Percentiles rank a stretch among this genome's conserved stretches.
These are phyloP conservation scores for Aureobasidium sp. DNA, from an alignment of 2,329 filamentous ascomycete genomes.

Conservation along the genomic window DNA sequence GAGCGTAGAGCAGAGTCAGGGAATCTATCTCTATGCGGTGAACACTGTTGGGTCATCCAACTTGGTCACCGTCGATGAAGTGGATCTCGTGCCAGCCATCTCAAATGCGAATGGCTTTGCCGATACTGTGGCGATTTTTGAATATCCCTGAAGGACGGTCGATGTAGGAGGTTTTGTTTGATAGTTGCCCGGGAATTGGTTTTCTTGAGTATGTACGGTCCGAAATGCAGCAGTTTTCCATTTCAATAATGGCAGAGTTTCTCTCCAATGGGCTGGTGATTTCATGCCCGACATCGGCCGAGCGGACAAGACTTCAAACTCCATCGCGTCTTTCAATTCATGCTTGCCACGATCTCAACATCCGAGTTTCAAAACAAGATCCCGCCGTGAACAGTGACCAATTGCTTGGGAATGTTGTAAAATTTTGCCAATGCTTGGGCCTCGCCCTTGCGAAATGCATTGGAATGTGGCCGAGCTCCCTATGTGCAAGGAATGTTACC, in stretches of 20 bases:
- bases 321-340: not conserved
- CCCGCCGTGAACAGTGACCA: not conserved
- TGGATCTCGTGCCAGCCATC: constrained; percentile 22
- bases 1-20: constrained; percentile 48
- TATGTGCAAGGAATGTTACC: constrained; percentile 5
- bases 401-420: not conserved
- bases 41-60: constrained; percentile 21
- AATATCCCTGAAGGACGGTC: constrained; percentile 24
- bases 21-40: constrained; percentile 21
- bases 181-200: not conserved
- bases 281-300: not conserved
- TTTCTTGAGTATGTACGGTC: not conserved
- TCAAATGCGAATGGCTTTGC: constrained; percentile 24
- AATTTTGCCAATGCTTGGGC: not conserved
- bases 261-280: too few species aligned
- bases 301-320: not conserved
- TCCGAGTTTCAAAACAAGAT: not conserved
- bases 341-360: too few species aligned
- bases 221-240: not conserved
- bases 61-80: constrained; percentile 25
- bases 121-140: constrained; percentile 26
- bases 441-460: not conserved
- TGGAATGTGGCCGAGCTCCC: not conserved
- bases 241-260: too few species aligned
- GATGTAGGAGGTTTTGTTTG: not conserved